Percentiles rank a stretch among this genome's conserved stretches.
Conservation (phyloP, 495 filamentous ascomycete genomes). For the Apodospora peruviana region DNA sequence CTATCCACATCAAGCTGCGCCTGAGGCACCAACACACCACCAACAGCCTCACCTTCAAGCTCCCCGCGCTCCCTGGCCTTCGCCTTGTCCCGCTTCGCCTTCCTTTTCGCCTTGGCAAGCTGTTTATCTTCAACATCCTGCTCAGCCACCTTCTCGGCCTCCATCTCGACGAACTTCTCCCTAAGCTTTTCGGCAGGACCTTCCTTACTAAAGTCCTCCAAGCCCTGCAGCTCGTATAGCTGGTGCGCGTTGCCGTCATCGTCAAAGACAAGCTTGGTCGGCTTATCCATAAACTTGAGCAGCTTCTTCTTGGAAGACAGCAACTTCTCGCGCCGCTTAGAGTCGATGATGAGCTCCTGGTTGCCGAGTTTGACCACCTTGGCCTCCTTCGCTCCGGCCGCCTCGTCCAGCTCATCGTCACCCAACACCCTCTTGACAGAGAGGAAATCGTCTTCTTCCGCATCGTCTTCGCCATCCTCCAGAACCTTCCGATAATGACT, state of each 20-base stretch:
- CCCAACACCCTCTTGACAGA: constrained; percentile 77
- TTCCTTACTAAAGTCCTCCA: constrained; percentile 66
- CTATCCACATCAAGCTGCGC: constrained; percentile 20
- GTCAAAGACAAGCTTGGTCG: constrained; percentile 82
- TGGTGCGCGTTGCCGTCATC: constrained; percentile 82
- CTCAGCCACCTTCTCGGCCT: constrained; percentile 62
- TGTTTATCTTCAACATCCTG: constrained; percentile 81
- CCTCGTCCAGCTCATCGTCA: constrained; percentile 41
- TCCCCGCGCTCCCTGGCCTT: constrained; percentile 66
- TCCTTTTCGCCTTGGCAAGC: constrained; percentile 68
- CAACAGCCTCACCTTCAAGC: constrained; percentile 35
- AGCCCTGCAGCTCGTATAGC: constrained; percentile 80
- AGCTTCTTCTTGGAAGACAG: constrained; percentile 92
- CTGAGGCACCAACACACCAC: no score
- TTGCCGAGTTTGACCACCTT: constrained; percentile 49
- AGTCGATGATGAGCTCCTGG: constrained; percentile 74
- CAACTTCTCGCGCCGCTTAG: constrained; percentile 86
- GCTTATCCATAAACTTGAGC: constrained; percentile 77
- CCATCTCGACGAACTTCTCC: constrained; percentile 66
- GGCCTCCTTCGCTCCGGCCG: constrained; percentile 29
- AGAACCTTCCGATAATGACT: constrained; percentile 86
- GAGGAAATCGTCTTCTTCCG: constrained; percentile 74
- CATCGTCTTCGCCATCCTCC: constrained; percentile 48
- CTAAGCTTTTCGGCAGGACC: constrained; percentile 73
- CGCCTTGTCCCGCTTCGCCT: constrained; percentile 81